Conservation (phyloP, 23 red algal genomes). For the Gracilariopsis chorda region DNA sequence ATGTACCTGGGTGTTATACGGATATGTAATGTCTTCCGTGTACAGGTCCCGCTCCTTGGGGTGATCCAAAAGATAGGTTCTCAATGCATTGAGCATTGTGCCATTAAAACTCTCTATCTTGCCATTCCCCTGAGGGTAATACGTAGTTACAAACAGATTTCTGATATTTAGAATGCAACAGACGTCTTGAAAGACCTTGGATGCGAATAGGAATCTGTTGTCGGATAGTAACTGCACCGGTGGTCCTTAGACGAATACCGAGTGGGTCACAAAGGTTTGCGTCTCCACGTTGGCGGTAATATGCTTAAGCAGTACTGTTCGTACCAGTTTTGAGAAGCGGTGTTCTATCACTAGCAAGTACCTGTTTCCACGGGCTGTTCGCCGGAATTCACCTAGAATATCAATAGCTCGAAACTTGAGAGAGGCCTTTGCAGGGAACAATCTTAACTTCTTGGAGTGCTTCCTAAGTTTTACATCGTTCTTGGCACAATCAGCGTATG, state of each 20-base stretch:
- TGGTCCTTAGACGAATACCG: background rate
- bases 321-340: background rate
- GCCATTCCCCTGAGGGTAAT: conserved; percentile 3
- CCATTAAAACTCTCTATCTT: conserved; percentile 25
- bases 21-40: background rate
- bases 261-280: background rate
- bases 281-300: background rate
- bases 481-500: background rate
- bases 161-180: conserved; percentile 5
- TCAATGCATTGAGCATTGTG: background rate
- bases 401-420: too few relatives aligned
- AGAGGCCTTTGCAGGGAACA: too few relatives aligned
- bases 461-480: background rate
- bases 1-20: background rate
- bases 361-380: too few relatives aligned
- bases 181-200: too few relatives aligned
- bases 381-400: too few relatives aligned
- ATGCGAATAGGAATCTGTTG: too few relatives aligned
- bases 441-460: background rate
- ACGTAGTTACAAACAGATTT: background rate
- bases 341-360: background rate
- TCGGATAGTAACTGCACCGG: too few relatives aligned
- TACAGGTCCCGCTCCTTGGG: conserved; percentile 5
- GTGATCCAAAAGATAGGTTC: background rate
- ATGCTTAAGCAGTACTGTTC: background rate